phyloP scores from a whole-genome alignment of 2,329 filamentous ascomycete species.

The Coniochaeta sp. region DNA sequence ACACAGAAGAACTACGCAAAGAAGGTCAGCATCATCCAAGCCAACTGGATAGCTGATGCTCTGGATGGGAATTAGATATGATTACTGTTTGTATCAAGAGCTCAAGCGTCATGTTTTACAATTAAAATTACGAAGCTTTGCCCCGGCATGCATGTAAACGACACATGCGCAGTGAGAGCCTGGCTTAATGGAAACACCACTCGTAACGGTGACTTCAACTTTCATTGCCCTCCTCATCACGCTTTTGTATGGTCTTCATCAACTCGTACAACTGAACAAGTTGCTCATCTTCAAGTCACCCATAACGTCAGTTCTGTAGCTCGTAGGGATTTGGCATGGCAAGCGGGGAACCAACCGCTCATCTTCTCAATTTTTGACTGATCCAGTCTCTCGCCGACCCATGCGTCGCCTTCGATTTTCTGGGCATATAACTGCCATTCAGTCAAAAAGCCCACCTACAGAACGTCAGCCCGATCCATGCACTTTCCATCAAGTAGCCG shows the following conservation, averaged over 20 bases:
- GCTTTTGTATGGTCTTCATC: constrained; percentile 66
- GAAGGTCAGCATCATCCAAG: constrained; percentile 55
- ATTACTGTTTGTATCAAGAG: background rate
- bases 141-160: too few species aligned
- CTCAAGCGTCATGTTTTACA: too few species aligned
- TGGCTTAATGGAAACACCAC: too few species aligned
- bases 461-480: too few species aligned
- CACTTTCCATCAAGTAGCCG: too few species aligned
- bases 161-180: too few species aligned
- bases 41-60: constrained; percentile 49
- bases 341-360: constrained; percentile 61
- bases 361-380: constrained; percentile 80
- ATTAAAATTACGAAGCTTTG: too few species aligned
- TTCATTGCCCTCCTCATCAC: background rate
- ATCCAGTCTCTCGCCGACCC: constrained; percentile 81
- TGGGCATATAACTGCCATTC: constrained; percentile 97
- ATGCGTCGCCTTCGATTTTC: constrained; percentile 77
- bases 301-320: background rate
- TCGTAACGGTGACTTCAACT: background rate
- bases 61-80: constrained; percentile 20
- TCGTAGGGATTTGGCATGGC: background rate
- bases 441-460: constrained; percentile 84
- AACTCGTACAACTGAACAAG: constrained; percentile 89
- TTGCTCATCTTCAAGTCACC: constrained; percentile 64
- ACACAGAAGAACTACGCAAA: constrained; percentile 61